Base-by-base conservation (phyloP, 148 eudicot genomes). In the Rheum nobile region DNA sequence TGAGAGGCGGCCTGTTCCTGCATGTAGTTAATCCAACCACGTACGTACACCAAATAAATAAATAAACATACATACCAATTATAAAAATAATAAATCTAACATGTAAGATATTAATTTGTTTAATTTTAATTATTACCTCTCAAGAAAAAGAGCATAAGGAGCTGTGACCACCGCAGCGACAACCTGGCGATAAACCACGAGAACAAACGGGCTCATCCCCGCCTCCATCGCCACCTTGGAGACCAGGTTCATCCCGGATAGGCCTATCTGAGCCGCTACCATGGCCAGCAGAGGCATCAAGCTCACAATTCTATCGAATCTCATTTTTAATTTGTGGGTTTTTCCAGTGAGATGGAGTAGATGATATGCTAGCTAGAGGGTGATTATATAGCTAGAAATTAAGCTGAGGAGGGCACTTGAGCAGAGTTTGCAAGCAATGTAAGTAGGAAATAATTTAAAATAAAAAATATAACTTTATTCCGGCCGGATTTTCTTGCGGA, bases 181-280 rank as follows among this genome's bases (percentile, higher is more conserved):
- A 17, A 86, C 75, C 59, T 90, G 97, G 1, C 97, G 86, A 48
- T 92, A 92, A 11, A 91, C 90, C 10, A 92, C 96, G 29, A 85
- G 93, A 42, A 92, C 77, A 16, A 79, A 84, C 32, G 97, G 97
- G 48, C 83, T 79, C 97, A 92, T 85, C 28, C 97, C 97, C 0
- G 91, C 72, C 77, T 90, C 86, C 91, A 92, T 87, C 6, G 93
- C 97, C 4, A 90, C 85, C 74, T 87, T 92, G 0, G 96, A 54
- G 67, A 86, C 57, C 39, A 86, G 59, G n/a, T 84, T 78, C 77
- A 75, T 82, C 47, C 86, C 90, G 38, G 90, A 83, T 74, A 73
- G 79, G 5, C 73, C 71, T 22, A 78, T 13, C 39, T 84, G 81
- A 3, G 74, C 57, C 3, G 81, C 67, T 2, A 83, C 17, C 72